Percentiles rank a stretch among this genome's conserved stretches.
Evolutionary conservation across 441 rosid genomes (phyloP).

Genomic region (Euphorbia schlechtendalii): DNA sequence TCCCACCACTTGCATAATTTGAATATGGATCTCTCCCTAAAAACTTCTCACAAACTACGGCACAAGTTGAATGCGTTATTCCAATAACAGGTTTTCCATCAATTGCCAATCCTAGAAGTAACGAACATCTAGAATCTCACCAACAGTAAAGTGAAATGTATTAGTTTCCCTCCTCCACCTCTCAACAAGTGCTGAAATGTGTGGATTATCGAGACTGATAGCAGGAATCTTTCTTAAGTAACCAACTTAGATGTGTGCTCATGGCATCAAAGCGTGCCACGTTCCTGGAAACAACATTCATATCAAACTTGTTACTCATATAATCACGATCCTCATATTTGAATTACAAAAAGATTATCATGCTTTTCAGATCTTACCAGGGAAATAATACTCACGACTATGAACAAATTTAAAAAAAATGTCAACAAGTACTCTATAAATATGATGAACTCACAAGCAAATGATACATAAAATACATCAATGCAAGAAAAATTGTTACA

Average conservation of each 20-base stretch:
- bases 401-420: too few species aligned
- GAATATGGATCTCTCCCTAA: constrained; percentile 58
- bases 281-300: constrained; percentile 45
- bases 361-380: not conserved
- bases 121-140: constrained; percentile 82
- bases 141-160: constrained; percentile 78
- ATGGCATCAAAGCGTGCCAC: constrained; percentile 96
- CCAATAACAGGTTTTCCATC: constrained; percentile 97
- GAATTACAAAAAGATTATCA: too few species aligned
- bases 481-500: not conserved
- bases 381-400: not conserved
- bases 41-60: constrained; percentile 51
- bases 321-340: not conserved
- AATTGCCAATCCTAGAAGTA: constrained; percentile 78
- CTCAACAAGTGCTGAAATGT: constrained; percentile 87
- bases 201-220: constrained; percentile 88
- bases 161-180: constrained; percentile 98
- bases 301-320: too few species aligned
- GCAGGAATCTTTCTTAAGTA: constrained; percentile 86
- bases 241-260: constrained; percentile 92
- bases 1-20: constrained; percentile 78
- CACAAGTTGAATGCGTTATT: constrained; percentile 64
- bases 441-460: not conserved
- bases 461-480: not conserved
- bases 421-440: not conserved